phyloP scores from a whole-genome alignment of 108 stramenopile genomes.

The Craspedostauros australis region DNA sequence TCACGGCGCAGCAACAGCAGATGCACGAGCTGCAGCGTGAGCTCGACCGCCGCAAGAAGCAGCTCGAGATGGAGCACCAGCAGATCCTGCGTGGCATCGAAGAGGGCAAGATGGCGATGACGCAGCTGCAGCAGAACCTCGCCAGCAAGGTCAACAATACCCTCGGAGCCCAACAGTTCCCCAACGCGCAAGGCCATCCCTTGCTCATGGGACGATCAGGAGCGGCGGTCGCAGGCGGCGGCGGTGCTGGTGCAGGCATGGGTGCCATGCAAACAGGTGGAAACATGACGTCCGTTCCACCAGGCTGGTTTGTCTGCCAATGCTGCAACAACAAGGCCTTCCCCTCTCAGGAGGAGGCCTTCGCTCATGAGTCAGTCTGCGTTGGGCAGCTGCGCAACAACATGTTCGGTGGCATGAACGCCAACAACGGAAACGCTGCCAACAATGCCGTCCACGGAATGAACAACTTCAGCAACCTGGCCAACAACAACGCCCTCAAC shows the following conservation, averaged over 20 bases:
- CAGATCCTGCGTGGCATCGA: slow-evolving; percentile 38
- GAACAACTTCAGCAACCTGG: too few species aligned
- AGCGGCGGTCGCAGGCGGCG: neutral
- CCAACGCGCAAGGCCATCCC: neutral
- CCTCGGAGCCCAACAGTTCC: neutral
- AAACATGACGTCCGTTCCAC: neutral
- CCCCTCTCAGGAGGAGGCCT: slow-evolving; percentile 33
- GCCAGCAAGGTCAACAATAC: neutral
- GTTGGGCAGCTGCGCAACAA: neutral
- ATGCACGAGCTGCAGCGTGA: slow-evolving; percentile 44
- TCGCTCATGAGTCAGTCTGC: slow-evolving; percentile 19
- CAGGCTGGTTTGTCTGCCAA: slow-evolving; percentile 37
- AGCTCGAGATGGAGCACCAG: slow-evolving; percentile 40
- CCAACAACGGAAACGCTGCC: neutral
- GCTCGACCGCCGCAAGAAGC: slow-evolving; percentile 37
- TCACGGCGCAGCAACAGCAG: slow-evolving; percentile 23
- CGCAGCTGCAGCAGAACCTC: slow-evolving; percentile 22
- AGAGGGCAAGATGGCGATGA: slow-evolving; percentile 23
- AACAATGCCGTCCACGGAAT: too few species aligned
- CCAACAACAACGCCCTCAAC: too few species aligned
- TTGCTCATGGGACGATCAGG: neutral
- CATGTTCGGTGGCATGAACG: neutral
- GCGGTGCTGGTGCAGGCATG: neutral
- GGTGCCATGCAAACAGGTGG: neutral
- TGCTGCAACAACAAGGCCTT: slow-evolving; percentile 47